These are phyloP conservation scores for Saprolegnia parasitica DNA, from an alignment of 352 stramenopile genomes.

Conservation along the genomic window DNA sequence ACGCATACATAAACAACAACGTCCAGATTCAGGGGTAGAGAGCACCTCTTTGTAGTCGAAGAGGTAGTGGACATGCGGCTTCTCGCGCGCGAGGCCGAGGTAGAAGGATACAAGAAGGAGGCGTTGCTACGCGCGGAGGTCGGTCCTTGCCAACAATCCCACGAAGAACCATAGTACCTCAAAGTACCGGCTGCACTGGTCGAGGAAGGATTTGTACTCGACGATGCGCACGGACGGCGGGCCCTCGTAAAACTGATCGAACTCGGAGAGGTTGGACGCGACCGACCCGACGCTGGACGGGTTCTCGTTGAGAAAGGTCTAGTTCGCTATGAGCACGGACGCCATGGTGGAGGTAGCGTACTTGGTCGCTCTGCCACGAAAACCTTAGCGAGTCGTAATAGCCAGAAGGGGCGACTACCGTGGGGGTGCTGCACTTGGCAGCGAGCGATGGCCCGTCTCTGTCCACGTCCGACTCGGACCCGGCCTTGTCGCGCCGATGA, in stretches of 20 bases:
- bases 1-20: too few species aligned
- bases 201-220: constrained; percentile 11
- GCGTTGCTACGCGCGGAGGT: constrained; percentile 9
- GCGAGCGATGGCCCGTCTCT: not conserved
- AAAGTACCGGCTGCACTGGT: constrained; percentile 24
- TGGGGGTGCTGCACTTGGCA: not conserved
- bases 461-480: constrained; percentile 22
- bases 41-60: constrained; percentile 24
- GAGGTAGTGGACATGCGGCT: not conserved
- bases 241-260: not conserved
- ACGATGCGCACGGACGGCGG: not conserved
- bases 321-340: not conserved
- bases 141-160: not conserved
- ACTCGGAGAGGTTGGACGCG: constrained; percentile 9
- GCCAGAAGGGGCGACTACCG: not conserved
- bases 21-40: too few species aligned
- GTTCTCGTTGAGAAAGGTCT: not conserved
- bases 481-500: constrained; percentile 3
- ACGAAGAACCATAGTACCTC: constrained; percentile 10
- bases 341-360: not conserved
- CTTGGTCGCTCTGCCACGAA: constrained; percentile 15
- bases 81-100: constrained; percentile 8
- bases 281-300: not conserved
- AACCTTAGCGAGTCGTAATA: constrained; percentile 1
- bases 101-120: constrained; percentile 17